Percentiles rank a stretch among this genome's conserved stretches.
These are phyloP conservation scores for Fusarium decemcellulare DNA, from an alignment of 2,329 filamentous ascomycete species.

Conservation along the genomic window DNA sequence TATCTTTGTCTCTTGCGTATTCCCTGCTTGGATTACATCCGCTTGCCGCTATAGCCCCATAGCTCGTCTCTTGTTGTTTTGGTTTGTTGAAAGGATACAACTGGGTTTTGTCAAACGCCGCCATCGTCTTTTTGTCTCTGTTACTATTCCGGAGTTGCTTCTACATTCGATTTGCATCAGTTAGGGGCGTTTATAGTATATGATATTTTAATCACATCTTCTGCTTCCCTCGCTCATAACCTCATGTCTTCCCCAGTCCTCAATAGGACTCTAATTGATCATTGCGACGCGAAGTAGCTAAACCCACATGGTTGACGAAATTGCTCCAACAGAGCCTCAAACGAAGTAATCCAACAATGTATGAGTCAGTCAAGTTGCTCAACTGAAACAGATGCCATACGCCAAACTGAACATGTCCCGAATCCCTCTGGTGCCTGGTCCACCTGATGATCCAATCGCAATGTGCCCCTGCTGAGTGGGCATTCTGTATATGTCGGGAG, in stretches of 20 bases:
- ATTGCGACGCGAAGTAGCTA: background rate
- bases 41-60: constrained; percentile 33
- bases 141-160: constrained; percentile 39
- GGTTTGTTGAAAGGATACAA: constrained; percentile 34
- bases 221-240: constrained; percentile 17
- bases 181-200: constrained; percentile 49
- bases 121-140: constrained; percentile 16
- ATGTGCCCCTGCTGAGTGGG: background rate
- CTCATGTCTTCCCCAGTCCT: background rate
- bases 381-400: constrained; percentile 30
- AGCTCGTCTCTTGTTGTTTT: constrained; percentile 28
- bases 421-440: constrained; percentile 38
- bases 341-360: background rate
- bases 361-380: background rate
- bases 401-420: constrained; percentile 31
- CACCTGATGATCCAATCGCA: constrained; percentile 31
- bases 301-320: background rate
- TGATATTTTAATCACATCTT: constrained; percentile 48
- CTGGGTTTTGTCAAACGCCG: constrained; percentile 11
- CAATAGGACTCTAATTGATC: no score
- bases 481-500: constrained; percentile 1
- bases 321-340: background rate
- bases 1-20: constrained; percentile 38
- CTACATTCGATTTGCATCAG: constrained; percentile 40
- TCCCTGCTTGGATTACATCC: constrained; percentile 30